Evolutionary conservation across 257 asterid species (phyloP).

Genomic region (Primulina huaijiensis): DNA sequence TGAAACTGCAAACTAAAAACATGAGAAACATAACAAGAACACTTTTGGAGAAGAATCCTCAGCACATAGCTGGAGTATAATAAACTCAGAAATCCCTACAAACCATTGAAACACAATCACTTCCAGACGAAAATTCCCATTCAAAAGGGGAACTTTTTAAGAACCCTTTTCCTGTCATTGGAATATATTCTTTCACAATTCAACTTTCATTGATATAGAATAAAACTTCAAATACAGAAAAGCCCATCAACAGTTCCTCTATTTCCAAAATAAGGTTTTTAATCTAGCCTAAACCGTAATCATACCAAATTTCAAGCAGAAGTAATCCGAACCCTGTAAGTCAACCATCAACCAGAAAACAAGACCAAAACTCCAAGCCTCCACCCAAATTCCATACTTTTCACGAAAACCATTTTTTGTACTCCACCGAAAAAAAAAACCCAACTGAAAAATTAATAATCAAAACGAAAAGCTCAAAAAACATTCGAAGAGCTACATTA

Average conservation of each 20-base stretch:
- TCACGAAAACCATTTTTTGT: neutral
- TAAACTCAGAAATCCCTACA: slow-evolving; percentile 29
- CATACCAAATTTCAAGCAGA: slow-evolving; percentile 10
- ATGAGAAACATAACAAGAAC: slow-evolving; percentile 11
- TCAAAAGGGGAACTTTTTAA: slow-evolving; percentile 25
- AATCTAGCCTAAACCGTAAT: slow-evolving; percentile 9
- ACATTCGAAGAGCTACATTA: slow-evolving; percentile 5
- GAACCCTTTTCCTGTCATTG: slow-evolving; percentile 22
- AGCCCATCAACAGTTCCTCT: slow-evolving; percentile 7
- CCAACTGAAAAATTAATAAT: neutral
- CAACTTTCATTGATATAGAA: slow-evolving; percentile 15
- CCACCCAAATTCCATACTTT: neutral
- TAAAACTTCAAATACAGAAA: slow-evolving; percentile 3
- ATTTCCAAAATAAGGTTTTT: slow-evolving; percentile 10
- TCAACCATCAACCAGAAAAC: slow-evolving; percentile 17
- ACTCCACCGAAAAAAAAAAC: slow-evolving; percentile 3
- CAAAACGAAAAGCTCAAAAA: neutral
- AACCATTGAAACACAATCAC: slow-evolving; percentile 18
- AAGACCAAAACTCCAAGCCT: slow-evolving; percentile 11
- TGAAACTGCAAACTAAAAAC: slow-evolving; percentile 15
- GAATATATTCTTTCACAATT: slow-evolving; percentile 20
- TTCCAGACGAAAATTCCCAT: slow-evolving; percentile 18
- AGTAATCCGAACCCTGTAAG: slow-evolving; percentile 12
- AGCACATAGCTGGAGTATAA: slow-evolving; percentile 27
- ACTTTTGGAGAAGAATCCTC: slow-evolving; percentile 25